Evolutionary conservation across 1,284 basidiomycete species (phyloP), one percentile per base, ranked within the genome.

Genomic region (Microbotryum violaceum): DNA sequence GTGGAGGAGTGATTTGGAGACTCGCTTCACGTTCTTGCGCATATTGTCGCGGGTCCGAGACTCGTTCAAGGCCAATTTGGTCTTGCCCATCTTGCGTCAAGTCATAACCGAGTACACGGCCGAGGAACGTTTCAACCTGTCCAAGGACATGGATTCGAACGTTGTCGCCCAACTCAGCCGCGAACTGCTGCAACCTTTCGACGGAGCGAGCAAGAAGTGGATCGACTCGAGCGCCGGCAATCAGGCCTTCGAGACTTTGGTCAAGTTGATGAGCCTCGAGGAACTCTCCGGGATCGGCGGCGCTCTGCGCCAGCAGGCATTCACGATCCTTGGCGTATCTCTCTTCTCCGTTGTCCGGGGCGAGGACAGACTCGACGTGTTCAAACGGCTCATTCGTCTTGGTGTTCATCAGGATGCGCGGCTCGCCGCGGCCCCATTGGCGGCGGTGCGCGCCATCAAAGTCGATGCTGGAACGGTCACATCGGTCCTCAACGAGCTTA

Each of bases 41-140:
- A 80, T 82, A 25, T 73, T 91, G 8, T 77, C 79, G 50, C 77
- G 78, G 10, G 80, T 91, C n/a, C 77, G 82, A 8, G 85, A 87
- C 72, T 73, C 78, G 49, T 79, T 81, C 20, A 90, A 89, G 74
- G 77, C 84, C 18, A 79, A 82, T 29, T 80, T 85, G 57, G 75
- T 94, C 3, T 71, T 82, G 10, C 85, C 87, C 0, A 79, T 85
- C 7, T 76, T 89, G 47, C 78, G 82, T 62, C 63, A 66, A 0
- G 70, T 87, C 14, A 70, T 76, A 3, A 74, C 77, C 4, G 59
- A 51, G 45, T 48, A 68, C 29, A 44, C 50, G 52, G 29, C 62
- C 23, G 37, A 69, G 18, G 51, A 60, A 21, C 51, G 49, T 47
- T 31, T 49, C 21, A 4, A 20, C 25, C 20, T 6, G 21, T 23